These are phyloP conservation scores for barley (Hordeum vulgare) DNA, from an alignment of 176 grass and related monocot species.

Conservation along the genomic window DNA sequence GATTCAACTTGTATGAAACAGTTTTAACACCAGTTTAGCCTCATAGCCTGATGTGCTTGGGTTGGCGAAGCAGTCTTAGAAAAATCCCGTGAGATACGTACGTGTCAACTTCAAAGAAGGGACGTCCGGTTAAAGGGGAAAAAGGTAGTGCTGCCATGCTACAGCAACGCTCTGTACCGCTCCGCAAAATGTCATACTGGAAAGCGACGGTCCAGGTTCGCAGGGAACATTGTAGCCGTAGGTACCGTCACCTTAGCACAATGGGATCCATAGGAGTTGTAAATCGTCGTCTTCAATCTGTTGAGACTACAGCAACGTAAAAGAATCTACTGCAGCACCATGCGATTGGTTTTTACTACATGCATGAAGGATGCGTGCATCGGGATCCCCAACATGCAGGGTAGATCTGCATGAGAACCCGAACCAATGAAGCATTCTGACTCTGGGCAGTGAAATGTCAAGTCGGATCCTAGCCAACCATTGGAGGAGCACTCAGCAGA, in stretches of 20 bases:
- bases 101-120: background rate
- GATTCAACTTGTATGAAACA: background rate
- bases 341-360: background rate
- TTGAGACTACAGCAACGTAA: background rate
- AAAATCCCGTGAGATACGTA: background rate
- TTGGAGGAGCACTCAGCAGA: background rate
- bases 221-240: background rate
- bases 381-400: slow-evolving; percentile 14
- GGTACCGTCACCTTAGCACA: background rate
- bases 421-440: background rate
- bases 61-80: background rate
- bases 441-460: background rate
- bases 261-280: background rate
- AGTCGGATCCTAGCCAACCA: background rate
- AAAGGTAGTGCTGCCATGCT: background rate
- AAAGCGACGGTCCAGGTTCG: slow-evolving; percentile 19
- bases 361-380: slow-evolving; percentile 2
- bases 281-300: background rate
- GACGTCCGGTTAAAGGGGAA: background rate
- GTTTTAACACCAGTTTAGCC: no score
- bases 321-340: background rate
- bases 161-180: background rate
- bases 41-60: background rate
- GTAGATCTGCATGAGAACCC: slow-evolving; percentile 4
- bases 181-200: background rate